These are phyloP conservation scores for Lentinula detonsa DNA, from an alignment of 768 basidiomycete species.

Conservation along the genomic window DNA sequence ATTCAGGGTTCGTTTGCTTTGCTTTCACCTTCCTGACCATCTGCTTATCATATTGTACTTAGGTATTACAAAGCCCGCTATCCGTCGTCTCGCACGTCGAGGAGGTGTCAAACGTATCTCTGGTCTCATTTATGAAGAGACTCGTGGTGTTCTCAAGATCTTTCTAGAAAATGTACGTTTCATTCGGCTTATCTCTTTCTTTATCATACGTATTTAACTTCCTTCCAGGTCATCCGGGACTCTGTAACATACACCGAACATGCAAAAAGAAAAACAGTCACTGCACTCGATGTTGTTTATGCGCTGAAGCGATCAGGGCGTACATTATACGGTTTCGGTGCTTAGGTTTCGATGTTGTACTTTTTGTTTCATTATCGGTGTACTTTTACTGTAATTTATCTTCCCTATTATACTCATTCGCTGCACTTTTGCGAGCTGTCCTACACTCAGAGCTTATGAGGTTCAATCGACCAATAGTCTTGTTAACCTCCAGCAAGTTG, in stretches of 20 bases:
- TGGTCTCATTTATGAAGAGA: conserved; percentile 86
- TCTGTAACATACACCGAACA: conserved; percentile 93
- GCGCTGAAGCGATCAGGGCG: conserved; percentile 68
- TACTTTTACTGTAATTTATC: conserved; percentile 8
- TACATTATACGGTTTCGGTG: conserved; percentile 79
- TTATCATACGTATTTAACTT: not conserved
- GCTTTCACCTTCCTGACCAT: not conserved
- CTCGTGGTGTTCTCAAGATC: conserved; percentile 86
- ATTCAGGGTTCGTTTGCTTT: conserved; percentile 43
- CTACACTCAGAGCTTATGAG: too few relatives aligned
- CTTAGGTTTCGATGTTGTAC: conserved; percentile 24
- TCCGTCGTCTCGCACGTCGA: conserved; percentile 86
- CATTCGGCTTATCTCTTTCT: not conserved
- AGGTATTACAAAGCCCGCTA: conserved; percentile 77
- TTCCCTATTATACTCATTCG: not conserved
- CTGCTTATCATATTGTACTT: conserved; percentile 3
- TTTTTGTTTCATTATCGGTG: not conserved
- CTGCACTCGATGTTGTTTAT: conserved; percentile 81
- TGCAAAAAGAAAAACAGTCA: conserved; percentile 83
- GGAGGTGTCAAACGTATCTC: conserved; percentile 92
- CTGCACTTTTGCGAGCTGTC: too few relatives aligned
- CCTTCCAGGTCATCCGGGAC: conserved; percentile 66
- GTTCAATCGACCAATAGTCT: too few relatives aligned
- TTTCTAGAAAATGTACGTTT: conserved; percentile 68
- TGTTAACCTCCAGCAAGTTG: too few relatives aligned